Evolutionary conservation across 2,329 filamentous ascomycete species (phyloP).

Genomic region (Aphanoascus verrucosus): DNA sequence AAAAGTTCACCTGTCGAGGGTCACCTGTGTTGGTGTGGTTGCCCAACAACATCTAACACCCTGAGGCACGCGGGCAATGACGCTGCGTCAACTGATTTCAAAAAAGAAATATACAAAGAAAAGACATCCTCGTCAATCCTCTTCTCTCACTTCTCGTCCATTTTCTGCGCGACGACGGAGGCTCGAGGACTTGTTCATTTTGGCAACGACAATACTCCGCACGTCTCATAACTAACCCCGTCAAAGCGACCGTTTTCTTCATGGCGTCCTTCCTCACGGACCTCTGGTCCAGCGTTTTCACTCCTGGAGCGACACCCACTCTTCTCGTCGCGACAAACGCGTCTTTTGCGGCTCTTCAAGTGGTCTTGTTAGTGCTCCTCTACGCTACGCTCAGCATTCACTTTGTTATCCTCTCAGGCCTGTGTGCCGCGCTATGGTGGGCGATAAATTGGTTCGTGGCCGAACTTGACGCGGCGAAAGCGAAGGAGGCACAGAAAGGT

Average conservation of each 20-base stretch:
- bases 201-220: too few species aligned
- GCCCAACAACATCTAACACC: conserved; percentile 6
- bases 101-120: neutral
- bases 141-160: neutral
- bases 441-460: conserved; percentile 93
- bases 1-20: too few species aligned
- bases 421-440: conserved; percentile 79
- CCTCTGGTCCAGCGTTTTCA: conserved; percentile 89
- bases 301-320: conserved; percentile 75
- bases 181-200: neutral
- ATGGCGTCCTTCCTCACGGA: conserved; percentile 54
- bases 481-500: conserved; percentile 38
- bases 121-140: neutral
- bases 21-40: neutral
- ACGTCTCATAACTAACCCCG: neutral
- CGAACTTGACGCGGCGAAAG: conserved; percentile 48
- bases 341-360: conserved; percentile 75
- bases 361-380: conserved; percentile 65
- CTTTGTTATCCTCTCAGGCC: conserved; percentile 67
- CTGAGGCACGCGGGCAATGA: conserved; percentile 3
- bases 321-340: conserved; percentile 83
- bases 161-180: neutral
- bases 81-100: neutral
- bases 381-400: conserved; percentile 77
- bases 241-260: neutral